Evolutionary conservation across 352 stramenopile species (phyloP).

Genomic region (Phytophthora kernoviae): DNA sequence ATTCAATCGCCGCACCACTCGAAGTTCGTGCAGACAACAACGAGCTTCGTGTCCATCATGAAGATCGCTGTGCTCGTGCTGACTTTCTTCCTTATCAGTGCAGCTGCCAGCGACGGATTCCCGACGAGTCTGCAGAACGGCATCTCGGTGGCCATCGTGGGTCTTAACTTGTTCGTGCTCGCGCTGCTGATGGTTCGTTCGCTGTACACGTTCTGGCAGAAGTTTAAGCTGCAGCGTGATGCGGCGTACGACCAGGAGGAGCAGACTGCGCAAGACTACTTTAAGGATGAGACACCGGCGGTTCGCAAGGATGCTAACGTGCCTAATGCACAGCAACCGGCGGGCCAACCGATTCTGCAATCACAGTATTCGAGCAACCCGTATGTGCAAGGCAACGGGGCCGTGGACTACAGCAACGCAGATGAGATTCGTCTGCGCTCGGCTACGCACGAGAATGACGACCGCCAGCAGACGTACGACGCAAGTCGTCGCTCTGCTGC

Average conservation of each 20-base stretch:
- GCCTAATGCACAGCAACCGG: constrained; percentile 25
- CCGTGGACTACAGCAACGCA: constrained; percentile 41
- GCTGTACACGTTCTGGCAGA: constrained; percentile 77
- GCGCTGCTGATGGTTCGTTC: constrained; percentile 68
- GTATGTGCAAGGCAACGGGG: constrained; percentile 42
- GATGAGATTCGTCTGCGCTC: constrained; percentile 66
- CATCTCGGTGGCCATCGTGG: constrained; percentile 72
- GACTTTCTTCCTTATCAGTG: constrained; percentile 76
- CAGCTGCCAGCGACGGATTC: constrained; percentile 56
- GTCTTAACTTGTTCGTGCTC: constrained; percentile 71
- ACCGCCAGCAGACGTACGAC: constrained; percentile 46
- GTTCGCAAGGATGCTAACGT: constrained; percentile 33
- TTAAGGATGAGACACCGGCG: constrained; percentile 65
- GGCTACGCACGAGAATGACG: constrained; percentile 51
- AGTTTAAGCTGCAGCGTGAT: constrained; percentile 69
- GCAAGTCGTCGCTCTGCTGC: constrained; percentile 38
- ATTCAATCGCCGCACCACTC: constrained; percentile 73
- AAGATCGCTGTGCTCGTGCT: constrained; percentile 77
- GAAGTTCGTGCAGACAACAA: constrained; percentile 73
- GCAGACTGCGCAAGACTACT: constrained; percentile 65
- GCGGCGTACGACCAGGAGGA: constrained; percentile 65
- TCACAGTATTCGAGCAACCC: constrained; percentile 38
- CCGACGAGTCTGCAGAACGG: constrained; percentile 66
- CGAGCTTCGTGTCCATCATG: constrained; percentile 77
- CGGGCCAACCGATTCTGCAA: constrained; percentile 23